Percentiles rank a stretch among this genome's conserved stretches.
These are phyloP conservation scores for Trichosporon faecale DNA, from an alignment of 1,284 basidiomycete genomes.

Conservation along the genomic window DNA sequence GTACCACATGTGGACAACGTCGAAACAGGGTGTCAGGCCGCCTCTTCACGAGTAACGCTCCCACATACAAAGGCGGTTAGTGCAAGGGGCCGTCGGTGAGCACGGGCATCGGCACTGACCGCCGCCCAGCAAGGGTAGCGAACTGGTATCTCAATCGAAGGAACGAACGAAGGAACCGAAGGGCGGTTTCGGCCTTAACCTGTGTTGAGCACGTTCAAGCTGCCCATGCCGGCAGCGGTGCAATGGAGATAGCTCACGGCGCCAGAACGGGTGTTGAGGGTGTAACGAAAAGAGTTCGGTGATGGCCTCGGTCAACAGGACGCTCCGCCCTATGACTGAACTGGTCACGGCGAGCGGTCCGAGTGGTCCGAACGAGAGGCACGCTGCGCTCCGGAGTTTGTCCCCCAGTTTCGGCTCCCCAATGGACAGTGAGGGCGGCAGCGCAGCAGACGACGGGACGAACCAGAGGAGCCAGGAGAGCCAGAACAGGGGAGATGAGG, in stretches of 20 bases:
- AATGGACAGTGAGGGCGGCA: not conserved
- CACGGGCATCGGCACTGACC: not conserved
- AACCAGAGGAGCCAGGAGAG: not conserved
- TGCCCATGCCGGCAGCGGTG: not conserved
- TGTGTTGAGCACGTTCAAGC: not conserved
- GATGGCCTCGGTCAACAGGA: not conserved
- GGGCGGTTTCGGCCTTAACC: not conserved
- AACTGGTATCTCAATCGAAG: not conserved
- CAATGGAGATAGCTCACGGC: not conserved
- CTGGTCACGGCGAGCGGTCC: not conserved
- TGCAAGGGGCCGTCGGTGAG: not conserved
- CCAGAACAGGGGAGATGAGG: not conserved
- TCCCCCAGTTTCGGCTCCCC: not conserved
- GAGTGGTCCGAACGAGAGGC: not conserved
- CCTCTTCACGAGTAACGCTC: not conserved
- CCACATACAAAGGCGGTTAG: not conserved
- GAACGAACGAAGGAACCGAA: not conserved
- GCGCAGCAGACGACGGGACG: not conserved
- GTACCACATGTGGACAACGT: not conserved
- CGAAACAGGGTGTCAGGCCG: too few species aligned
- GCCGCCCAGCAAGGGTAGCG: not conserved
- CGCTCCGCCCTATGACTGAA: not conserved
- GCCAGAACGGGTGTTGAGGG: not conserved
- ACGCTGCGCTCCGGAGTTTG: not conserved
- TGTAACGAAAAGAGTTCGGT: not conserved